Base-by-base conservation (phyloP, 805 yeast genomes). In the Saturnispora sekii region DNA sequence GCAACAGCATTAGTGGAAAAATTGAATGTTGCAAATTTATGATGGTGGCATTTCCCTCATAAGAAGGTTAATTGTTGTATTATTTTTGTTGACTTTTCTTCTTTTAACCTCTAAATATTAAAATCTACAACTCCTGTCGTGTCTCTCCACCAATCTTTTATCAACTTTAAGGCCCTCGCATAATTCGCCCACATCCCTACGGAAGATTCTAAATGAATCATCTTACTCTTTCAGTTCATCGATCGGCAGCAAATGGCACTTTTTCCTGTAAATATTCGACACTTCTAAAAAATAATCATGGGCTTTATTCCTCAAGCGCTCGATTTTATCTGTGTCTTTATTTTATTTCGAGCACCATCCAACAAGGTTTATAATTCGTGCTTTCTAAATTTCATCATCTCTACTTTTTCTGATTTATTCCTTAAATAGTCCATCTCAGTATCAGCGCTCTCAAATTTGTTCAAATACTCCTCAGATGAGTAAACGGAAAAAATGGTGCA, bases 161-260 rank as follows among this genome's bases (percentile, higher is more conserved):
- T 63, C 1, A 78, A 67, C 26, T 65, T 69, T 41, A 76, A 72
- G 2, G 81, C 79, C 34, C 44, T 87, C 93, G 51, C 85, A 75
- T 33, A 89, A 68, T 53, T 93, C 97, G 1, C 81, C 74, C 9
- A 83, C 81, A 48, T 83, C 90, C 30, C 76, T 65, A 53, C 97
- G 71, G 60, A 77, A 90, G 21, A 77, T 71, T 17, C 63, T 62
- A 55, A 88, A 85, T 51, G 82, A 94, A 8, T 64, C 62, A 18
- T 54, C 55, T 14, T 62, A 54, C 2, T 59, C 59, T 7, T 55
- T 54, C 5, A 60, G 56, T 32, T 66, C 68, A 14, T 66, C 62
- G 16, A 65, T 67, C 10, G 40, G 39, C 11, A 46, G 26, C 18
- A 73, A 57, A 40, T 75, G 81, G 3, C 78, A 68, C 53, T 87